Percentiles rank a stretch among this genome's conserved stretches.
phyloP scores from a whole-genome alignment of 371 early-diverging fungal genomes.

The Cokeromyces recurvatus region DNA sequence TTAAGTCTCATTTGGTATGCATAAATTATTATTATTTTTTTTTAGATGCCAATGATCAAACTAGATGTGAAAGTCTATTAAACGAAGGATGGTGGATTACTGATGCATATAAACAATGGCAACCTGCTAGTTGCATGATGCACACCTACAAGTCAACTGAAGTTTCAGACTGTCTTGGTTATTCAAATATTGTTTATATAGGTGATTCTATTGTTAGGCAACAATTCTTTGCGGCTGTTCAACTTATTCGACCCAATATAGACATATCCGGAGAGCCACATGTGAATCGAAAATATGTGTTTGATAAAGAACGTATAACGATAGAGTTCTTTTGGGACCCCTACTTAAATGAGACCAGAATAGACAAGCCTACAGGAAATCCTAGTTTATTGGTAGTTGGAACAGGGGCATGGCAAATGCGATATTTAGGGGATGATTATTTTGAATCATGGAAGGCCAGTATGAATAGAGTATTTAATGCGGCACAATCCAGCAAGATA shows the following conservation, averaged over 20 bases:
- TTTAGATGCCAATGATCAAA: constrained; percentile 37
- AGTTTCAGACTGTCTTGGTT: constrained; percentile 41
- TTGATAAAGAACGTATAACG: constrained; percentile 22
- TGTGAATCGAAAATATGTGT: constrained; percentile 28
- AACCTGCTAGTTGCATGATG: constrained; percentile 60
- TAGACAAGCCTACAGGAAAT: constrained; percentile 14
- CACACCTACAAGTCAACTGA: constrained; percentile 45
- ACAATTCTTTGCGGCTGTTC: constrained; percentile 51
- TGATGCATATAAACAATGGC: constrained; percentile 45
- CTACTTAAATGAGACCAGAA: constrained; percentile 49
- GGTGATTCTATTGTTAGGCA: constrained; percentile 70
- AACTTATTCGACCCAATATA: constrained; percentile 30
- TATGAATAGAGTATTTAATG: constrained; percentile 36
- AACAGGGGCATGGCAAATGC: constrained; percentile 58
- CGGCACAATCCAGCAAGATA: constrained; percentile 6
- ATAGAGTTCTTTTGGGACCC: constrained; percentile 69
- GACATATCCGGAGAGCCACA: constrained; percentile 34
- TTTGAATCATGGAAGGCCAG: constrained; percentile 42
- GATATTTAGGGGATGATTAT: constrained; percentile 28
- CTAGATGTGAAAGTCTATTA: constrained; percentile 41
- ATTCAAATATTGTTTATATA: constrained; percentile 47
- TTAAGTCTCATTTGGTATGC: background rate
- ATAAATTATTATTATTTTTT: too few species aligned
- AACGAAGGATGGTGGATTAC: constrained; percentile 50
- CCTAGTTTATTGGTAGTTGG: constrained; percentile 47